phyloP scores from a whole-genome alignment of 1,139 yeast species.

The Ashbya aceris region DNA sequence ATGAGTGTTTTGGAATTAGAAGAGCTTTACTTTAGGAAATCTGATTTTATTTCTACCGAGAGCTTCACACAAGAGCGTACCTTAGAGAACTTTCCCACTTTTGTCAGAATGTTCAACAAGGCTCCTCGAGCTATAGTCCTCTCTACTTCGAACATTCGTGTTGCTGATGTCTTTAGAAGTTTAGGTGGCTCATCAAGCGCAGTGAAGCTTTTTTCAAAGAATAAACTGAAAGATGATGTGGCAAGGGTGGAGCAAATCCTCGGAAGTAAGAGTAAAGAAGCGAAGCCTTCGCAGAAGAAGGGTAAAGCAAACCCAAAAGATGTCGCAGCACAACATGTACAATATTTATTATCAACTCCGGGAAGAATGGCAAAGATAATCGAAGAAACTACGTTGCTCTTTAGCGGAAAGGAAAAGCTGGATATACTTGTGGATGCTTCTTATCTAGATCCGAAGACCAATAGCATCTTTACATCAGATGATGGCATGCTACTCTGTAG shows the following conservation, averaged over 20 bases:
- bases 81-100: slow-evolving; percentile 20
- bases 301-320: slow-evolving; percentile 4
- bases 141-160: slow-evolving; percentile 28
- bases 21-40: slow-evolving; percentile 27
- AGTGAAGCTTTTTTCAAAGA: slow-evolving; percentile 53
- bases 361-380: slow-evolving; percentile 47
- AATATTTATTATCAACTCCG: slow-evolving; percentile 48
- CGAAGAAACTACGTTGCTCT: slow-evolving; percentile 34
- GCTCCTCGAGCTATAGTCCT: slow-evolving; percentile 26
- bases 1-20: slow-evolving; percentile 29
- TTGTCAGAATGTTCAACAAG: slow-evolving; percentile 22
- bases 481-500: slow-evolving; percentile 20
- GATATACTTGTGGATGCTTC: slow-evolving; percentile 52
- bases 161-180: slow-evolving; percentile 33
- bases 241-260: slow-evolving; percentile 28
- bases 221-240: slow-evolving; percentile 50
- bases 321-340: slow-evolving; percentile 8
- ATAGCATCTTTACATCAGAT: slow-evolving; percentile 24
- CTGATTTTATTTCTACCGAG: slow-evolving; percentile 25
- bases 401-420: slow-evolving; percentile 42
- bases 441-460: slow-evolving; percentile 46
- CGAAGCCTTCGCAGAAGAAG: slow-evolving; percentile 5
- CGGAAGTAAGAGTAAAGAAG: slow-evolving; percentile 5
- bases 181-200: slow-evolving; percentile 42
- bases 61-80: slow-evolving; percentile 20